Evolutionary conservation across 192 early-diverging fungal species (phyloP).

Genomic region (Bifiguratus adelaidae): DNA sequence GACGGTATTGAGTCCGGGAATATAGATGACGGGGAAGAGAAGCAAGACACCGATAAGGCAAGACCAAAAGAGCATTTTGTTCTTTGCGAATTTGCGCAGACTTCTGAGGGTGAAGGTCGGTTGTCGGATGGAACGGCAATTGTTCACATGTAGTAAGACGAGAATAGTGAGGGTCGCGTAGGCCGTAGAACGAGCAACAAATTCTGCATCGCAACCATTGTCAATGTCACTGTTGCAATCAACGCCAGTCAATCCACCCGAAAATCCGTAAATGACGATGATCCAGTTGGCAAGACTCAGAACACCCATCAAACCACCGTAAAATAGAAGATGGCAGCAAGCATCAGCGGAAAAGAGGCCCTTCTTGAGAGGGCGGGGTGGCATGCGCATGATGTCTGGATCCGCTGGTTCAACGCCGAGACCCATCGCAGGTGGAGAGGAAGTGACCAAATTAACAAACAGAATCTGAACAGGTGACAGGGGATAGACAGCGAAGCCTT

Average conservation of each 20-base stretch:
- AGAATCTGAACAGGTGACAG: neutral
- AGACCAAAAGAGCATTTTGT: slow-evolving; percentile 35
- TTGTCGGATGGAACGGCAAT: slow-evolving; percentile 57
- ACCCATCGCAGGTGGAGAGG: slow-evolving; percentile 65
- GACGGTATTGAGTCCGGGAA: slow-evolving; percentile 51
- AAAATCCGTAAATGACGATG: slow-evolving; percentile 44
- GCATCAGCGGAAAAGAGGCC: slow-evolving; percentile 63
- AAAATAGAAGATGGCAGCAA: slow-evolving; percentile 52
- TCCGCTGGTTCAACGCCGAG: slow-evolving; percentile 87
- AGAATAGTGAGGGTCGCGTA: slow-evolving; percentile 63
- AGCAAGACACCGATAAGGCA: slow-evolving; percentile 35
- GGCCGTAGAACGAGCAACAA: slow-evolving; percentile 56
- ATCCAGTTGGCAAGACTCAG: slow-evolving; percentile 54
- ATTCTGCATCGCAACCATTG: slow-evolving; percentile 47
- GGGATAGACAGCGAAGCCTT: slow-evolving; percentile 84
- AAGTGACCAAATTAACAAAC: neutral
- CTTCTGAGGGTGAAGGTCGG: slow-evolving; percentile 43
- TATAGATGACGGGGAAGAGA: slow-evolving; percentile 45
- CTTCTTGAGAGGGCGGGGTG: slow-evolving; percentile 63
- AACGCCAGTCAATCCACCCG: slow-evolving; percentile 41
- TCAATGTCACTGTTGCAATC: slow-evolving; percentile 45
- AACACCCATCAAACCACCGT: slow-evolving; percentile 60
- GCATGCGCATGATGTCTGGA: slow-evolving; percentile 71
- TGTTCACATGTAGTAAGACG: slow-evolving; percentile 65
- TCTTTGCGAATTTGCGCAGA: slow-evolving; percentile 31